A percentile compares a stretch with the other conserved stretches of the same genome.
These are phyloP conservation scores for Xylaria curta DNA, from an alignment of 495 filamentous ascomycete species.

Conservation along the genomic window DNA sequence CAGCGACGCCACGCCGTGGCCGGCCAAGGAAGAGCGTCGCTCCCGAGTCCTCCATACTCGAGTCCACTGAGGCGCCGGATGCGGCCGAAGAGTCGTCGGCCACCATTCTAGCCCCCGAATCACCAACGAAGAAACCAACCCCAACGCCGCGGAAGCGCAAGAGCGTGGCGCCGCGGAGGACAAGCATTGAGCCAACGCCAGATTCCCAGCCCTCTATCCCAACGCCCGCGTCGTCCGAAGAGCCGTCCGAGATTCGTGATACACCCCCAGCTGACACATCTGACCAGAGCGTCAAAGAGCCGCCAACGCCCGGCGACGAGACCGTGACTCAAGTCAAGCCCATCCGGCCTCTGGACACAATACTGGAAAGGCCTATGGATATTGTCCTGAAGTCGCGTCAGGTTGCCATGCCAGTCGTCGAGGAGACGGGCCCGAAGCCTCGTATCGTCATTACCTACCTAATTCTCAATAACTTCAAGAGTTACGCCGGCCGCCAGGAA, in stretches of 20 bases:
- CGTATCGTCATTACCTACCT: slow-evolving; percentile 91
- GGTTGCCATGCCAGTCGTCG: slow-evolving; percentile 65
- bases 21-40: slow-evolving; percentile 52
- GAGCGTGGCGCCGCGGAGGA: slow-evolving; percentile 64
- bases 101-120: slow-evolving; percentile 60
- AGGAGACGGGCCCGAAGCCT: slow-evolving; percentile 77
- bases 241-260: slow-evolving; percentile 53
- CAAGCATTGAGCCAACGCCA: slow-evolving; percentile 52
- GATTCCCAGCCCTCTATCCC: slow-evolving; percentile 58
- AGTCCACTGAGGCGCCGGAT: slow-evolving; percentile 47
- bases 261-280: slow-evolving; percentile 83
- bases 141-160: slow-evolving; percentile 72
- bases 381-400: slow-evolving; percentile 89
- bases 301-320: slow-evolving; percentile 42
- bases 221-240: slow-evolving; percentile 52
- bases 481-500: slow-evolving; percentile 92
- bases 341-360: slow-evolving; percentile 73
- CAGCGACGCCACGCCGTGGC: slow-evolving; percentile 42
- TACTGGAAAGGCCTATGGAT: slow-evolving; percentile 90
- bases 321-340: slow-evolving; percentile 61
- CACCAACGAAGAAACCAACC: slow-evolving; percentile 67
- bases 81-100: slow-evolving; percentile 60
- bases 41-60: slow-evolving; percentile 35
- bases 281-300: slow-evolving; percentile 65
- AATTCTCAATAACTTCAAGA: slow-evolving; percentile 95